phyloP scores from a whole-genome alignment of 2,329 filamentous ascomycete species.

The Fusarium verrucosum region DNA sequence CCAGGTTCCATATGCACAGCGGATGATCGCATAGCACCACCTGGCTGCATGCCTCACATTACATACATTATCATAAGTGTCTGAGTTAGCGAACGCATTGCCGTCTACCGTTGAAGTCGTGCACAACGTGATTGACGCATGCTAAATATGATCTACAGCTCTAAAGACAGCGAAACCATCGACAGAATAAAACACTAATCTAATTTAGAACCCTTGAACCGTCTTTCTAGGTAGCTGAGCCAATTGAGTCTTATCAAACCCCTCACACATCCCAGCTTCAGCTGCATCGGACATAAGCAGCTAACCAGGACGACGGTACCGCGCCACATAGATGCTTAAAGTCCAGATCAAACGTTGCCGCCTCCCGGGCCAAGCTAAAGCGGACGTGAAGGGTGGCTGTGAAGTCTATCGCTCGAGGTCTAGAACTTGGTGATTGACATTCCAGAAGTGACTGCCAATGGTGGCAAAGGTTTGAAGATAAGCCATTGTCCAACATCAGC shows the following conservation, averaged over 20 bases:
- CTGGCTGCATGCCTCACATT: neutral
- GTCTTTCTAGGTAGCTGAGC: neutral
- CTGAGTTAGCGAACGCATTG: neutral
- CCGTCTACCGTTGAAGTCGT: neutral
- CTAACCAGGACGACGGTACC: neutral
- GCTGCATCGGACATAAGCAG: slow-evolving; percentile 1
- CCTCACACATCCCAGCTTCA: slow-evolving; percentile 16
- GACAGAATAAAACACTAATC: neutral
- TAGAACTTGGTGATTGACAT: neutral
- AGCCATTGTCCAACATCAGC: neutral
- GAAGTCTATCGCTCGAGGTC: neutral
- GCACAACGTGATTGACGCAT: neutral
- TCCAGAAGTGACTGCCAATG: neutral
- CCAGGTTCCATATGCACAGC: neutral
- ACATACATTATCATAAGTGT: neutral
- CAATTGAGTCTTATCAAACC: neutral
- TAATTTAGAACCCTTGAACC: neutral
- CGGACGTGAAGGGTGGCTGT: slow-evolving; percentile 3
- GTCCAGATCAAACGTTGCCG: neutral
- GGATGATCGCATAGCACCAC: neutral
- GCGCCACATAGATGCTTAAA: slow-evolving; percentile 2
- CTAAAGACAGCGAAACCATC: slow-evolving; percentile 10
- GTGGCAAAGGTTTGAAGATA: slow-evolving; percentile 14
- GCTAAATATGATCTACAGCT: neutral
- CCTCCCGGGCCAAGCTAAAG: neutral